Conservation (phyloP, 768 basidiomycete genomes). For the Gymnopilus junonius region DNA sequence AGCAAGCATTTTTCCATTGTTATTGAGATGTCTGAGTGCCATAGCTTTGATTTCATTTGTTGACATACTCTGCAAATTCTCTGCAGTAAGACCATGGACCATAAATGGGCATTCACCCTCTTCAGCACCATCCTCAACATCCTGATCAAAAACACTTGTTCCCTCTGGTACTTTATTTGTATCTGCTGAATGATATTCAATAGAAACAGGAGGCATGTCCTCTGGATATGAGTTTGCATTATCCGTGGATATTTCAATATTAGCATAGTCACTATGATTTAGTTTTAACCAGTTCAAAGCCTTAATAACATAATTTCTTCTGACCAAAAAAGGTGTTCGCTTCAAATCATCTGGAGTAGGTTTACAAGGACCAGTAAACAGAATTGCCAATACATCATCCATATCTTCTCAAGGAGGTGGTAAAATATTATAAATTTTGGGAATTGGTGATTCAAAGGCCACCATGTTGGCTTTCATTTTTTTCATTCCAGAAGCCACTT, state of each 20-base stretch:
- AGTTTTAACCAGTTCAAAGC: constrained; percentile 40
- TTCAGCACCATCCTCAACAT: constrained; percentile 30
- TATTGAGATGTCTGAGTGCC: constrained; percentile 32
- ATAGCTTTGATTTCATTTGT: constrained; percentile 20
- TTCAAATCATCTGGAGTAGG: constrained; percentile 33
- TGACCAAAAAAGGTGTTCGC: constrained; percentile 33
- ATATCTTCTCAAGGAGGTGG: constrained; percentile 31
- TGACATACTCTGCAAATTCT: constrained; percentile 22
- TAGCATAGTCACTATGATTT: constrained; percentile 39
- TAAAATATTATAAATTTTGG: constrained; percentile 27
- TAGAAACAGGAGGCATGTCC: constrained; percentile 21
- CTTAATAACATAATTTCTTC: constrained; percentile 22
- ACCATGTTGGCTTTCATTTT: constrained; percentile 30
- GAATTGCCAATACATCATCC: constrained; percentile 37
- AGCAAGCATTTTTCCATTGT: constrained; percentile 27
- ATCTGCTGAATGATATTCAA: constrained; percentile 8
- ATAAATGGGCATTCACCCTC: constrained; percentile 37
- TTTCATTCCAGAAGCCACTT: constrained; percentile 23
- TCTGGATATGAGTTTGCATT: constrained; percentile 29
- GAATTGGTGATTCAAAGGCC: constrained; percentile 27
- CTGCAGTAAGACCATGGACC: constrained; percentile 40
- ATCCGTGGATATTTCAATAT: constrained; percentile 32
- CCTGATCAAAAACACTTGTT: constrained; percentile 28
- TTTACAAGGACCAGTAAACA: constrained; percentile 36
- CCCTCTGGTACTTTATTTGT: constrained; percentile 25